These are phyloP conservation scores for Wickerhamiella azymoides DNA, from an alignment of 805 yeast genomes.

Conservation along the genomic window DNA sequence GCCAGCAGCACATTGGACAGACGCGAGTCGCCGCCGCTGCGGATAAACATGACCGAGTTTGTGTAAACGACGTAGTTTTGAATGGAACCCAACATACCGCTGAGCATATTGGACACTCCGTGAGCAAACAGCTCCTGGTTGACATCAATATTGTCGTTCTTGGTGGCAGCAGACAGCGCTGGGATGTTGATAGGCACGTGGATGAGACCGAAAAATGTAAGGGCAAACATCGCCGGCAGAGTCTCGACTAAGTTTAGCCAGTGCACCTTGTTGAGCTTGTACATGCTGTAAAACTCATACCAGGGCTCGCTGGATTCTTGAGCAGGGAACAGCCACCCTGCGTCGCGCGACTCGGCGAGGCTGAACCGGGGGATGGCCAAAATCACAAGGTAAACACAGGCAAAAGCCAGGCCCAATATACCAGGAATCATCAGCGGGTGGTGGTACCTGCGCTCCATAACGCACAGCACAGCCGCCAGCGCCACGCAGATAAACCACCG, in stretches of 20 bases:
- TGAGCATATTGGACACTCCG: constrained; percentile 75
- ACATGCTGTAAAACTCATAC: constrained; percentile 70
- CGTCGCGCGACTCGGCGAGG: constrained; percentile 44
- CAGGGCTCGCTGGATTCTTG: constrained; percentile 61
- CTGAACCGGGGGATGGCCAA: constrained; percentile 51
- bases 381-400: constrained; percentile 54
- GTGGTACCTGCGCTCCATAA: constrained; percentile 44
- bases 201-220: constrained; percentile 87
- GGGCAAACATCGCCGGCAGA: constrained; percentile 85
- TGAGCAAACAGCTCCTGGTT: constrained; percentile 91
- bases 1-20: constrained; percentile 86
- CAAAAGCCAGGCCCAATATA: constrained; percentile 60
- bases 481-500: constrained; percentile 62
- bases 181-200: constrained; percentile 98
- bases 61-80: constrained; percentile 94
- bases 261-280: constrained; percentile 56
- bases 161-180: constrained; percentile 81
- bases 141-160: constrained; percentile 67
- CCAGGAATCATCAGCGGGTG: constrained; percentile 69
- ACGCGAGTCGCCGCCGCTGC: constrained; percentile 88
- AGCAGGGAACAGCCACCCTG: constrained; percentile 75
- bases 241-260: constrained; percentile 57
- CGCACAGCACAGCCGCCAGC: constrained; percentile 46
- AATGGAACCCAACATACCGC: constrained; percentile 76
- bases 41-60: constrained; percentile 76